Evolutionary conservation across 2,329 filamentous ascomycete genomes (phyloP).

Genomic region (Cladophialophora exuberans): DNA sequence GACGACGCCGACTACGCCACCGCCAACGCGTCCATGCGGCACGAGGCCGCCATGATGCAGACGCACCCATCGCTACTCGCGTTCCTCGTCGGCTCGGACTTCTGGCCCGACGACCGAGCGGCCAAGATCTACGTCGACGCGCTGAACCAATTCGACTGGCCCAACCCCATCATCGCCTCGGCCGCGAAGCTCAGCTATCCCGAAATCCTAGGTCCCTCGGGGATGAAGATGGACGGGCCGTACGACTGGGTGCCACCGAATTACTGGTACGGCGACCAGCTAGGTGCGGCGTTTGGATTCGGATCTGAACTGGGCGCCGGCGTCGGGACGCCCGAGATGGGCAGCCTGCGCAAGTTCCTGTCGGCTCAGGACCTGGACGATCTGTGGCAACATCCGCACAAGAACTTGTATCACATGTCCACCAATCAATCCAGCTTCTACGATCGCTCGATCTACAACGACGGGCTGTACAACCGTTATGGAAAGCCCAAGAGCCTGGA

Average conservation of each 20-base stretch:
- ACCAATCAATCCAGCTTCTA: slow-evolving; percentile 59
- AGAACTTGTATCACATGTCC: slow-evolving; percentile 64
- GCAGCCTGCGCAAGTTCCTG: slow-evolving; percentile 59
- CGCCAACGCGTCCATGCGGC: slow-evolving; percentile 59
- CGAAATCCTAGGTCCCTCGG: slow-evolving; percentile 55
- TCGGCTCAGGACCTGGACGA: slow-evolving; percentile 54
- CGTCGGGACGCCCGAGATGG: slow-evolving; percentile 63
- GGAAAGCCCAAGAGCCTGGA: slow-evolving; percentile 56
- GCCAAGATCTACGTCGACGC: slow-evolving; percentile 57
- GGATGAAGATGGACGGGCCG: slow-evolving; percentile 69
- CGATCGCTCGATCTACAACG: slow-evolving; percentile 61
- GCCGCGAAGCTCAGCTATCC: slow-evolving; percentile 61
- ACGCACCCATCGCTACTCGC: slow-evolving; percentile 61
- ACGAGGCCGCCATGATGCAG: slow-evolving; percentile 65
- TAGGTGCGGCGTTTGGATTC: slow-evolving; percentile 65
- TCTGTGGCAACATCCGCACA: slow-evolving; percentile 59
- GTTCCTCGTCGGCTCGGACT: slow-evolving; percentile 66
- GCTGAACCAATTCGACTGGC: slow-evolving; percentile 57
- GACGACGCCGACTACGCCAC: slow-evolving; percentile 57
- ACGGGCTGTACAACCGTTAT: slow-evolving; percentile 56
- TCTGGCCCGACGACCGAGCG: slow-evolving; percentile 63
- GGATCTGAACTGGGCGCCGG: slow-evolving; percentile 66
- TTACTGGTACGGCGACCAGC: slow-evolving; percentile 62
- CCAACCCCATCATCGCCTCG: slow-evolving; percentile 60
- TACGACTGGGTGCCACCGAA: slow-evolving; percentile 70